Conservation (phyloP, 2,329 filamentous ascomycete species). For the Colletotrichum paranaense region DNA sequence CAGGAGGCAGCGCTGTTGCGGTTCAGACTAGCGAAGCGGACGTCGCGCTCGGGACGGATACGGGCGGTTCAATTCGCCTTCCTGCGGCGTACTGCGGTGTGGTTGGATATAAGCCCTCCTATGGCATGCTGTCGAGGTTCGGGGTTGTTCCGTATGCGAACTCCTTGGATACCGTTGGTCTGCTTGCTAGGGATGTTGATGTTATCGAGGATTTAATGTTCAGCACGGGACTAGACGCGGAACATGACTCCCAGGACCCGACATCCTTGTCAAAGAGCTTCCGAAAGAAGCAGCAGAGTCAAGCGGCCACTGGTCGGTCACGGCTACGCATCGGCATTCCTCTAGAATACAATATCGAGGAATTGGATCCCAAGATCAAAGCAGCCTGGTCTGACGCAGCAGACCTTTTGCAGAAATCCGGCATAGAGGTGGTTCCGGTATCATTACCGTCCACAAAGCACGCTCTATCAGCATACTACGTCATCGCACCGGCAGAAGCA, state of each 20-base stretch:
- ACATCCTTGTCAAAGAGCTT: conserved; percentile 73
- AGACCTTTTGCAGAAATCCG: conserved; percentile 67
- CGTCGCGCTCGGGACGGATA: conserved; percentile 89
- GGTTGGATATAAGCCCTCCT: conserved; percentile 91
- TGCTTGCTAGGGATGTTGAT: conserved; percentile 70
- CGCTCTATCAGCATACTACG: conserved; percentile 93
- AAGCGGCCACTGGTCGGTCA: conserved; percentile 22
- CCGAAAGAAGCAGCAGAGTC: conserved; percentile 59
- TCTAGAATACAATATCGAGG: conserved; percentile 87
- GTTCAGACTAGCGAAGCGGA: conserved; percentile 72
- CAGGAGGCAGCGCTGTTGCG: conserved; percentile 90
- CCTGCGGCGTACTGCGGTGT: conserved; percentile 88
- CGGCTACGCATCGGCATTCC: conserved; percentile 67
- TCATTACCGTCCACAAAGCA: conserved; percentile 86
- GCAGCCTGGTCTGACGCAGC: conserved; percentile 76
- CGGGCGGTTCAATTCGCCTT: conserved; percentile 87
- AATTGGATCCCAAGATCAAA: conserved; percentile 78
- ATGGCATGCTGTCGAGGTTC: conserved; percentile 86
- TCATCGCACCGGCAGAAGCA: conserved; percentile 94
- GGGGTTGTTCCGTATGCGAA: conserved; percentile 94
- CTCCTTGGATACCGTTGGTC: conserved; percentile 89
- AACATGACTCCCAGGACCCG: conserved; percentile 78
- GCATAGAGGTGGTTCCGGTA: conserved; percentile 79
- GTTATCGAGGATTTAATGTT: conserved; percentile 63
- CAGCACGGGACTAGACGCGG: conserved; percentile 58